Percentiles rank a stretch among this genome's conserved stretches.
Conservation (phyloP, 1,284 basidiomycete genomes). For the Filobasidium uniguttulatum region DNA sequence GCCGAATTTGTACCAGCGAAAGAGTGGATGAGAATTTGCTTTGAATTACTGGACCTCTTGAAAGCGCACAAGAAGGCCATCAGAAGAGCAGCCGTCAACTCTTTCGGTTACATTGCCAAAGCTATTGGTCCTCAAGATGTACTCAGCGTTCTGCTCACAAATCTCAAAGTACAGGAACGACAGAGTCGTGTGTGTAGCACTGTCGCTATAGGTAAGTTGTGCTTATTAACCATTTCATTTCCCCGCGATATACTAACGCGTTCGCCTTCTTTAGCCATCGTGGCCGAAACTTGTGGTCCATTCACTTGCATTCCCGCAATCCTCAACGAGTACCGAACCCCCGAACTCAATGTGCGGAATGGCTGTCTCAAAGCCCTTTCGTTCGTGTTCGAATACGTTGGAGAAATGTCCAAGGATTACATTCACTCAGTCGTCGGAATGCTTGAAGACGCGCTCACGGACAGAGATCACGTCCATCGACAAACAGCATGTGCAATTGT, state of each 20-base stretch:
- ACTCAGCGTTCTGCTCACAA: conserved; percentile 86
- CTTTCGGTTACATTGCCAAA: conserved; percentile 98
- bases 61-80: conserved; percentile 99
- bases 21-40: conserved; percentile 99
- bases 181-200: conserved; percentile 98
- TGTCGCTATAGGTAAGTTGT: conserved; percentile 64
- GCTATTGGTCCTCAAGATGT: conserved; percentile 99
- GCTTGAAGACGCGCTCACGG: conserved; percentile 93
- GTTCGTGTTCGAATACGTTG: conserved; percentile 99
- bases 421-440: conserved; percentile 93
- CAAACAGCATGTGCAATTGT: conserved; percentile 99
- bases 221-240: no score
- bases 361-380: conserved; percentile 97
- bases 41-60: conserved; percentile 89
- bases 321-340: conserved; percentile 95
- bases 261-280: conserved; percentile 46
- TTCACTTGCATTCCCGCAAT: conserved; percentile 99
- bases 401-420: conserved; percentile 98
- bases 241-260: no score
- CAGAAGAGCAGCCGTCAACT: conserved; percentile 95
- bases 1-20: conserved; percentile 96
- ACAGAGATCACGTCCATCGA: conserved; percentile 93
- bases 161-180: conserved; percentile 94
- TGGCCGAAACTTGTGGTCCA: conserved; percentile 93
- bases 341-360: conserved; percentile 96